Evolutionary conservation across 2,329 filamentous ascomycete genomes (phyloP).

Genomic region (Canariomyces notabilis): DNA sequence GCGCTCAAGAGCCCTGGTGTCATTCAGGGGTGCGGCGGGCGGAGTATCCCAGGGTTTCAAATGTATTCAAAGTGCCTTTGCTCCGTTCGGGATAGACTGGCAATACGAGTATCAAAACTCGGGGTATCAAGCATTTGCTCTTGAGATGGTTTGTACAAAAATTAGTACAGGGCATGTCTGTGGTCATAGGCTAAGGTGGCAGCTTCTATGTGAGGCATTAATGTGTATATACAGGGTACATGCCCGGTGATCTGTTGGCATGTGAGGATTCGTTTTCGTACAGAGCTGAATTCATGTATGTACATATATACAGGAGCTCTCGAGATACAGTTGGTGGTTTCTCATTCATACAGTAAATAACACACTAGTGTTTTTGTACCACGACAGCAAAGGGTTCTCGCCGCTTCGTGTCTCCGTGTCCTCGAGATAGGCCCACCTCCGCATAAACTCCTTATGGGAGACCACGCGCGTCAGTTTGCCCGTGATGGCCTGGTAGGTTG

Average conservation of each 20-base stretch:
- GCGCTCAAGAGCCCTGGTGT: neutral
- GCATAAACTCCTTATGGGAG: slow-evolving; percentile 87
- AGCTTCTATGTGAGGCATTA: neutral
- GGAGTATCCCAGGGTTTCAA: neutral
- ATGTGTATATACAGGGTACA: neutral
- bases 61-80: neutral
- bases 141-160: too few species aligned
- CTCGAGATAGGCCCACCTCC: slow-evolving; percentile 81
- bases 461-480: slow-evolving; percentile 83
- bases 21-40: neutral
- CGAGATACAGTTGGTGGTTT: too few species aligned
- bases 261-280: neutral
- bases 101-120: neutral
- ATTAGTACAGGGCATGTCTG: too few species aligned
- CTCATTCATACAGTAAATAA: slow-evolving; percentile 69
- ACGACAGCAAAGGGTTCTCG: slow-evolving; percentile 86
- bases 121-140: too few species aligned
- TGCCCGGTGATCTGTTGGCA: neutral
- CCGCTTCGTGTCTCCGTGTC: slow-evolving; percentile 85
- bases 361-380: slow-evolving; percentile 94
- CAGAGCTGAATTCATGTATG: too few species aligned
- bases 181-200: neutral
- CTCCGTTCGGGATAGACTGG: neutral
- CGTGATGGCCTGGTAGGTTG: slow-evolving; percentile 87
- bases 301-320: neutral